phyloP scores from a whole-genome alignment of 306 rosid genomes.

The Lathyrus tuberosus region DNA sequence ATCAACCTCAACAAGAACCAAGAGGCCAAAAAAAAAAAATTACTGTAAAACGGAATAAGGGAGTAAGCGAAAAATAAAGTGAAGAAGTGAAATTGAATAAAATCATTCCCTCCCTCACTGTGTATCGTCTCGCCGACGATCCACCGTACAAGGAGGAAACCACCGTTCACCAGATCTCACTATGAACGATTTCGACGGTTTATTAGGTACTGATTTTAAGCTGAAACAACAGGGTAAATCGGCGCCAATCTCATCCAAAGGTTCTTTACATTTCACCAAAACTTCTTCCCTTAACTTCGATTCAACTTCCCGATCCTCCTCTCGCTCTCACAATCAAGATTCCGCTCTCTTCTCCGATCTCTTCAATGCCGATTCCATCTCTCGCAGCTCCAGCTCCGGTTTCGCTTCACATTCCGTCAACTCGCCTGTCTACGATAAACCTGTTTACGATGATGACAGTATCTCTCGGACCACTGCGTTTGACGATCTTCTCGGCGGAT shows the following conservation, averaged over 20 bases:
- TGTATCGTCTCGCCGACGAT: constrained; percentile 2
- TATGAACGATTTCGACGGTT: constrained; percentile 91
- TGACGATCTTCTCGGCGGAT: constrained; percentile 82
- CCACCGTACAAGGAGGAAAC: constrained; percentile 42
- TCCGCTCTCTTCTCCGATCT: constrained; percentile 53
- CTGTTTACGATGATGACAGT: constrained; percentile 73
- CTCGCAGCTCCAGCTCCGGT: constrained; percentile 43
- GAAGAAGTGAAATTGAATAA: neutral
- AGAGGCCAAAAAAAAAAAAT: no score
- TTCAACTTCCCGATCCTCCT: constrained; percentile 61
- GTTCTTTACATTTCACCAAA: constrained; percentile 42
- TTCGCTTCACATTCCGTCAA: constrained; percentile 48
- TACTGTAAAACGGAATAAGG: no score
- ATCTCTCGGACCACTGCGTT: constrained; percentile 45
- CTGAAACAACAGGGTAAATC: constrained; percentile 64
- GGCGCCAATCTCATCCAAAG: constrained; percentile 74
- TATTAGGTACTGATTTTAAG: constrained; percentile 70
- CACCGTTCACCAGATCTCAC: constrained; percentile 31
- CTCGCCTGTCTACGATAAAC: constrained; percentile 73
- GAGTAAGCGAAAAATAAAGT: neutral
- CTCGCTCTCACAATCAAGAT: constrained; percentile 37
- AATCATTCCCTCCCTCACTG: constrained; percentile 5
- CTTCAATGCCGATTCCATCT: constrained; percentile 54
- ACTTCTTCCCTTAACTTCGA: constrained; percentile 52
- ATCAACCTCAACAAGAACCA: neutral